Evolutionary conservation across 106 monocot species (phyloP).

Genomic region (Acorus calamus): DNA sequence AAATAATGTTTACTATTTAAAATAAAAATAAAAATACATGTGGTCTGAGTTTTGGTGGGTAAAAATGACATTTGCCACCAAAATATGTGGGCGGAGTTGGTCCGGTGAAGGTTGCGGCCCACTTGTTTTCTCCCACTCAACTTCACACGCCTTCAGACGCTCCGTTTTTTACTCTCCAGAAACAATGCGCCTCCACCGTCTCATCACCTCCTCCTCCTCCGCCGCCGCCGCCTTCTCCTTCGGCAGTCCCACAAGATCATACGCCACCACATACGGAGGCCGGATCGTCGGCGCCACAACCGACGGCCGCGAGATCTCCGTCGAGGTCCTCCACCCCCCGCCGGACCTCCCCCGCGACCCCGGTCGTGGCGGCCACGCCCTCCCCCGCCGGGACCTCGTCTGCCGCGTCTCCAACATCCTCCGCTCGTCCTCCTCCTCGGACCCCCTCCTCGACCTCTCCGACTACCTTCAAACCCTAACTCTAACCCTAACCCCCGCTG

Average conservation of each 20-base stretch:
- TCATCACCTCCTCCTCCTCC: not conserved
- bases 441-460: constrained; percentile 60
- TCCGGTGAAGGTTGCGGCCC: too few species aligned
- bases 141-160: too few species aligned
- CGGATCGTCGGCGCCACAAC: constrained; percentile 40
- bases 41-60: too few species aligned
- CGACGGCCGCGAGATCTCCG: constrained; percentile 40
- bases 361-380: constrained; percentile 28
- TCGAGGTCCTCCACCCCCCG: constrained; percentile 31
- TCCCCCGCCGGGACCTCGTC: constrained; percentile 80
- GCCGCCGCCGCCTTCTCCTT: not conserved
- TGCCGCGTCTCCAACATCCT: constrained; percentile 59
- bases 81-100: too few species aligned
- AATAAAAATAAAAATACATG: too few species aligned
- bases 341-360: constrained; percentile 29
- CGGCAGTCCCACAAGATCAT: constrained; percentile 16
- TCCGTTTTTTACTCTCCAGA: too few species aligned
- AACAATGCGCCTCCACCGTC: too few species aligned
- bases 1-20: too few species aligned
- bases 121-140: too few species aligned
- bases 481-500: constrained; percentile 49
- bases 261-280: constrained; percentile 57
- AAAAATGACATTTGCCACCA: too few species aligned
- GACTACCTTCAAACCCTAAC: constrained; percentile 61
- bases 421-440: constrained; percentile 21